phyloP scores from a whole-genome alignment of 2,329 filamentous ascomycete genomes.

The Dichotomopilus funicola region DNA sequence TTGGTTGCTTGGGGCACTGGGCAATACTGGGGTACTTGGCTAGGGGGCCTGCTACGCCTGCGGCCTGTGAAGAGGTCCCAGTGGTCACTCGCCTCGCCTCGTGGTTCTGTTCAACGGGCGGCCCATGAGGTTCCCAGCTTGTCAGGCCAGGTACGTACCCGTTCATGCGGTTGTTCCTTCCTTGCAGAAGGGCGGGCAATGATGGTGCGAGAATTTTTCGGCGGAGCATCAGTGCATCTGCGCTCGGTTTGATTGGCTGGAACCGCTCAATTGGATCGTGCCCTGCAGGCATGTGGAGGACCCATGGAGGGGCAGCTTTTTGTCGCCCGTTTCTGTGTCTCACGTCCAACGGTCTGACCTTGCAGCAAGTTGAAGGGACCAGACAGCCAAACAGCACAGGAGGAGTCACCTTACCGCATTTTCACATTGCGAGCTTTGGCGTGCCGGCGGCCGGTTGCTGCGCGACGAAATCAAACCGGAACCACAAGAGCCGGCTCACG shows the following conservation, averaged over 20 bases:
- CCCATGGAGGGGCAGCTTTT: not conserved
- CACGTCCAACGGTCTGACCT: not conserved
- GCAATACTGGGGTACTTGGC: no score
- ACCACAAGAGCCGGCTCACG: no score
- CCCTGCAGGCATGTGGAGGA: not conserved
- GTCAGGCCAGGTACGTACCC: not conserved
- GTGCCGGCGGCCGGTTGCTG: not conserved
- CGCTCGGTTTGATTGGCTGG: not conserved
- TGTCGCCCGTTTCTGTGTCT: not conserved
- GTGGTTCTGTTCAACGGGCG: conserved; percentile 12
- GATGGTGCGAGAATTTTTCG: conserved; percentile 14
- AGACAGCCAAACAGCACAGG: no score
- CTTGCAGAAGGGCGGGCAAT: not conserved
- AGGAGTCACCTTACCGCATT: not conserved
- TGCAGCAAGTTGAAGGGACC: no score
- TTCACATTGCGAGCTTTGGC: not conserved
- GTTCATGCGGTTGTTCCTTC: not conserved
- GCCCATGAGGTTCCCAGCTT: not conserved
- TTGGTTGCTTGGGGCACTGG: no score
- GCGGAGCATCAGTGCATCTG: not conserved
- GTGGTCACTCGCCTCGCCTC: conserved; percentile 10
- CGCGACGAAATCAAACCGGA: no score
- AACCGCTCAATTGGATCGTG: conserved; percentile 1
- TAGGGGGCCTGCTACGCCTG: no score
- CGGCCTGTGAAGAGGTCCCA: no score